These are phyloP conservation scores for Beverwykella pulmonaria DNA, from an alignment of 495 filamentous ascomycete species.

Conservation along the genomic window DNA sequence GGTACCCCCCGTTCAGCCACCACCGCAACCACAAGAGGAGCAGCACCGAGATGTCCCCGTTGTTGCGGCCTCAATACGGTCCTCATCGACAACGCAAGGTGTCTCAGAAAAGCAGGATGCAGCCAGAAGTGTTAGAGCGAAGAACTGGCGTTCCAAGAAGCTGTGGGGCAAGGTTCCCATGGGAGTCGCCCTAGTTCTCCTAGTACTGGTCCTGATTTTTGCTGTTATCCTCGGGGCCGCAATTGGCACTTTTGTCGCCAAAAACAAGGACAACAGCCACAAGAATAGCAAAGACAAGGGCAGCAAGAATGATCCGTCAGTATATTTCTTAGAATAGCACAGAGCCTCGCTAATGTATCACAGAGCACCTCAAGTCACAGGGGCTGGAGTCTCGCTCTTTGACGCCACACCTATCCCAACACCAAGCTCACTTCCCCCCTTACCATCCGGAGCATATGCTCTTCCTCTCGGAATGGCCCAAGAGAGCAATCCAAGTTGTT, in stretches of 20 bases:
- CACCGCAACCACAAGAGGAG: background rate
- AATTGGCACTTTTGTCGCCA: conserved; percentile 46
- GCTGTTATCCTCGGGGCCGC: conserved; percentile 42
- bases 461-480: conserved; percentile 61
- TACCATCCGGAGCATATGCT: conserved; percentile 67
- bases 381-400: conserved; percentile 57
- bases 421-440: conserved; percentile 58
- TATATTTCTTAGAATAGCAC: conserved; percentile 1
- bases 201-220: conserved; percentile 59
- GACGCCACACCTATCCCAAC: conserved; percentile 67
- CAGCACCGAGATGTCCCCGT: conserved; percentile 2
- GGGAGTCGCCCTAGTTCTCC: conserved; percentile 51
- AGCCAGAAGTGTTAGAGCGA: background rate
- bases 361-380: conserved; percentile 16
- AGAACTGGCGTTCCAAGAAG: conserved; percentile 31
- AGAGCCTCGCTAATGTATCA: background rate
- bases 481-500: conserved; percentile 65
- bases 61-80: conserved; percentile 5
- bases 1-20: background rate
- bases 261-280: conserved; percentile 18
- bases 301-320: conserved; percentile 27
- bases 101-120: conserved; percentile 10
- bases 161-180: conserved; percentile 42
- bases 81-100: background rate
- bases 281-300: background rate